Conservation (phyloP, 345 rosid species). For the Ceriops zippeliana region DNA sequence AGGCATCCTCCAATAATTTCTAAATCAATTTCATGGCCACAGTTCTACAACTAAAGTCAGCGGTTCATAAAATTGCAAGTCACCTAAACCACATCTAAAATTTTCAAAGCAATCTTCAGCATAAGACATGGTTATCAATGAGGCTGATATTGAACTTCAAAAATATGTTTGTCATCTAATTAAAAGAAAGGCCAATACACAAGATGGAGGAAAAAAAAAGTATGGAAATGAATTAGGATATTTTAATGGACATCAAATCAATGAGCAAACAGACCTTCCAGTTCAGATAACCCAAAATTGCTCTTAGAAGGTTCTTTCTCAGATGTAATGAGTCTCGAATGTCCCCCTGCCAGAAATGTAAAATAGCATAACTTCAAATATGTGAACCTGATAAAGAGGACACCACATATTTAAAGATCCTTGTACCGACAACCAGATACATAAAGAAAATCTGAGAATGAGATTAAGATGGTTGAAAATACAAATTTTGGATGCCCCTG, state of each 20-base stretch:
- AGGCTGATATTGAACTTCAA: neutral
- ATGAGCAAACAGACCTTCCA: constrained; percentile 57
- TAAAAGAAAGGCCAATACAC: neutral
- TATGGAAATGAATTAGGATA: neutral
- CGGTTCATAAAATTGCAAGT: neutral
- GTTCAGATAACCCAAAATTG: constrained; percentile 49
- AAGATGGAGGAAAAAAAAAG: neutral
- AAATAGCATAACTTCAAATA: constrained; percentile 1
- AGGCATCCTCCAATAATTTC: neutral
- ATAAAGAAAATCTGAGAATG: neutral
- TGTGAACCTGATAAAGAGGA: neutral
- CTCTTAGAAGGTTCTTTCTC: constrained; percentile 66
- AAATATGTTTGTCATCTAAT: neutral
- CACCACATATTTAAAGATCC: neutral
- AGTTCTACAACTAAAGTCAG: neutral
- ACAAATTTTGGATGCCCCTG: neutral
- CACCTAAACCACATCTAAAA: constrained; percentile 3
- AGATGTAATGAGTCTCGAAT: constrained; percentile 67
- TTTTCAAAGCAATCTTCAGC: neutral
- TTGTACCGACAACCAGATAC: neutral
- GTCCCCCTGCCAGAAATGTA: constrained; percentile 57
- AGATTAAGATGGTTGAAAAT: neutral
- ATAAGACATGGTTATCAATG: neutral
- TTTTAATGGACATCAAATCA: neutral
- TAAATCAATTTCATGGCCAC: neutral